Evolutionary conservation across 305 asterid genomes (phyloP).

Genomic region (Fraxinus angustifolia): DNA sequence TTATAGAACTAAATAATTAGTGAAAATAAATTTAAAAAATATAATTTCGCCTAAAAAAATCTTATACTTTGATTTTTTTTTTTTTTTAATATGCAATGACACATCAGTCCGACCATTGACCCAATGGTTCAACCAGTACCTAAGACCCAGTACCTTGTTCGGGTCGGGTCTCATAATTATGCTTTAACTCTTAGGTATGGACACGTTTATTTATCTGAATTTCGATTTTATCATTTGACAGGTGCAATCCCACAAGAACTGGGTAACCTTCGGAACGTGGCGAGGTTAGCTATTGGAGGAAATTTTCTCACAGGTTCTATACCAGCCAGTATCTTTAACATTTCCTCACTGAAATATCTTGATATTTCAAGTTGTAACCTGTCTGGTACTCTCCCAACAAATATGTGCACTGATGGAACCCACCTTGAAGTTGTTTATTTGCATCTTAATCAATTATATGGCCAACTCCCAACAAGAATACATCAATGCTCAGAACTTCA

Average conservation of each 20-base stretch:
- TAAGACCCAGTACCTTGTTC: no score
- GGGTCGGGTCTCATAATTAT: no score
- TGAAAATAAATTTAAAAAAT: no score
- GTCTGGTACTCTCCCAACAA: slow-evolving; percentile 15
- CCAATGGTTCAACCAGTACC: no score
- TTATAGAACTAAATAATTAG: no score
- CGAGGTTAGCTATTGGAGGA: not conserved
- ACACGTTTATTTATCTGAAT: not conserved
- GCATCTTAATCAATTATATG: slow-evolving; percentile 7
- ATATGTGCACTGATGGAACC: slow-evolving; percentile 13
- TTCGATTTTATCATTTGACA: not conserved
- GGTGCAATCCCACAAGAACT: slow-evolving; percentile 34
- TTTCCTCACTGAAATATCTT: slow-evolving; percentile 12
- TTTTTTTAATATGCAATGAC: no score
- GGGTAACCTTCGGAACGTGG: slow-evolving; percentile 24
- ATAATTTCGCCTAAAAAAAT: no score
- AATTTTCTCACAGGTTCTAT: slow-evolving; percentile 24
- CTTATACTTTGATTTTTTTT: no score
- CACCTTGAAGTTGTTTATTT: slow-evolving; percentile 7
- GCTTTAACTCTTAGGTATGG: not conserved
- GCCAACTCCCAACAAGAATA: slow-evolving; percentile 12
- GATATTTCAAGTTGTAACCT: slow-evolving; percentile 13
- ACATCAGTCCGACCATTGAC: no score
- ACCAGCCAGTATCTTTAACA: slow-evolving; percentile 28
- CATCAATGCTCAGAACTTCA: slow-evolving; percentile 11